phyloP scores from a whole-genome alignment of 805 yeast genomes.

The Teunomyces pallodes region DNA sequence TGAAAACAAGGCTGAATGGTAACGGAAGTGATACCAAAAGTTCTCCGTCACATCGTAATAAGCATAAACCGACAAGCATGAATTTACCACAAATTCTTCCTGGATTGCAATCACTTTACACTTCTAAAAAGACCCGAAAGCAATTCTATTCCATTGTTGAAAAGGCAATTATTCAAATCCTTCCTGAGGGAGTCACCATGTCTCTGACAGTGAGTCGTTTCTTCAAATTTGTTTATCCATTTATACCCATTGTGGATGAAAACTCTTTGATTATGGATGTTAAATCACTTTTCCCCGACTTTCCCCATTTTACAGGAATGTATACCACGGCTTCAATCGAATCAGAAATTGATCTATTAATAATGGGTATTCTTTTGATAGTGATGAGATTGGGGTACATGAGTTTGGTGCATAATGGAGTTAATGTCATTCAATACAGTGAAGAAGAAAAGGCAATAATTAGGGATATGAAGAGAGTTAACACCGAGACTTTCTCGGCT shows the following conservation, averaged over 20 bases:
- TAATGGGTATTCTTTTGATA: conserved; percentile 29
- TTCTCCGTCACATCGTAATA: background rate
- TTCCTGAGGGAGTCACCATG: conserved; percentile 28
- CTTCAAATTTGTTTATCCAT: conserved; percentile 40
- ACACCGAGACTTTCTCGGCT: conserved; percentile 26
- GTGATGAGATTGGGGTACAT: conserved; percentile 35
- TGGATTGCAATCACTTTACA: conserved; percentile 3
- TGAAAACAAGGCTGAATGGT: background rate
- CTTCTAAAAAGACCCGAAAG: conserved; percentile 13
- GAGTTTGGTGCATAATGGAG: conserved; percentile 37
- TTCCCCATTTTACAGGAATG: conserved; percentile 18
- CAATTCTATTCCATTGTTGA: conserved; percentile 29
- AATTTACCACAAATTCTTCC: conserved; percentile 1
- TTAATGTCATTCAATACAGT: conserved; percentile 22
- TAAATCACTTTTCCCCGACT: conserved; percentile 19
- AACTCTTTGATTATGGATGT: conserved; percentile 24
- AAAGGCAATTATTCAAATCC: conserved; percentile 23
- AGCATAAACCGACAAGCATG: background rate
- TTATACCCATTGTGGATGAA: conserved; percentile 37
- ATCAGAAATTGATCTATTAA: conserved; percentile 29
- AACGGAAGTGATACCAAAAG: background rate
- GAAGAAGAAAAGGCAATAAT: conserved; percentile 27
- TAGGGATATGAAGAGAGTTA: conserved; percentile 28
- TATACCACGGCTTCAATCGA: conserved; percentile 22
- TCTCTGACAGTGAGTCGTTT: conserved; percentile 28